These are phyloP conservation scores for Claviceps quebecensis DNA, from an alignment of 2,329 filamentous ascomycete species.

Conservation along the genomic window DNA sequence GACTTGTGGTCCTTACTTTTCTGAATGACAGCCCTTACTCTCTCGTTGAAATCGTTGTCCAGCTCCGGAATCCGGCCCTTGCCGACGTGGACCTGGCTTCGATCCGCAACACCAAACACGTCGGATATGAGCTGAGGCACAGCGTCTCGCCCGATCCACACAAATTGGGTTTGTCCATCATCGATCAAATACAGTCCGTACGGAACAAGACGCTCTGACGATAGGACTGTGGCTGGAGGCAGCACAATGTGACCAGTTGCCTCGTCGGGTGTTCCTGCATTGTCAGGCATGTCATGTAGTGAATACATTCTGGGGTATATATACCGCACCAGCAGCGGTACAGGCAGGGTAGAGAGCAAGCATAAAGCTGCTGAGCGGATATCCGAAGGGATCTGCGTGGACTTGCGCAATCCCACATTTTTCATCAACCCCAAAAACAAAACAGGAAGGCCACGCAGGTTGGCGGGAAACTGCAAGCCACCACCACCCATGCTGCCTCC, in stretches of 20 bases:
- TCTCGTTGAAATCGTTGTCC: conserved; percentile 93
- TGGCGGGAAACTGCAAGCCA: conserved; percentile 85
- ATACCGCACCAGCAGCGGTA: conserved; percentile 84
- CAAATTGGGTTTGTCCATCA: conserved; percentile 92
- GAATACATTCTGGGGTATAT: conserved; percentile 80
- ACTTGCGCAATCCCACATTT: conserved; percentile 86
- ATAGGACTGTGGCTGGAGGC: conserved; percentile 72
- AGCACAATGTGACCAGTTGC: conserved; percentile 81
- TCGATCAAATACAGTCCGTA: conserved; percentile 95
- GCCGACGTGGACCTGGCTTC: conserved; percentile 74
- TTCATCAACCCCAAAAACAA: conserved; percentile 93
- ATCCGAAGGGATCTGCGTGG: conserved; percentile 85
- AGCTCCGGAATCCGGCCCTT: conserved; percentile 78
- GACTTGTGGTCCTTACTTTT: conserved; percentile 83
- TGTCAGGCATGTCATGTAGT: conserved; percentile 91
- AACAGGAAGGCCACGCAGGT: conserved; percentile 74
- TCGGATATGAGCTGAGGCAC: conserved; percentile 79
- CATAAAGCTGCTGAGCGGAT: conserved; percentile 86
- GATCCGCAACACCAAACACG: conserved; percentile 79
- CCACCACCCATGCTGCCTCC: conserved; percentile 93
- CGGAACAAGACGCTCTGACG: conserved; percentile 72
- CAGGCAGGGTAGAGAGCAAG: conserved; percentile 80
- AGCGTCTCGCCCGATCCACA: conserved; percentile 89
- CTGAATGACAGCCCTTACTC: conserved; percentile 74
- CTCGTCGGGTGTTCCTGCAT: conserved; percentile 71